phyloP scores from a whole-genome alignment of 164 flowering plant genomes.

The Liriodendron chinense region DNA sequence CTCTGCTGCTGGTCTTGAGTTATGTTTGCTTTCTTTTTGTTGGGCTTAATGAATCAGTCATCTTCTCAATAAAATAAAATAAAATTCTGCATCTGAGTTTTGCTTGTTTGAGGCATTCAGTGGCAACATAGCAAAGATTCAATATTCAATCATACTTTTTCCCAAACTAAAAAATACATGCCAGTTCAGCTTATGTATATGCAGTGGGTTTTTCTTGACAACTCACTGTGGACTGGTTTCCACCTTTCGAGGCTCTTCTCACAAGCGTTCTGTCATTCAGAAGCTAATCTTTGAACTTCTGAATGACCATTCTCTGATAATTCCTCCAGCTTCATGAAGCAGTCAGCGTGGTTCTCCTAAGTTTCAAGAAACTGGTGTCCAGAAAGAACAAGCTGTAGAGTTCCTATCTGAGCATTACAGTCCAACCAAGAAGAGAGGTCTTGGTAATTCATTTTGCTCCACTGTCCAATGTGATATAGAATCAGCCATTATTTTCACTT shows the following conservation, averaged over 20 bases:
- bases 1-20: no score
- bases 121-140: neutral
- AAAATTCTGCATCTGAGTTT: neutral
- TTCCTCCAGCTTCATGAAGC: slow-evolving; percentile 15
- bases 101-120: neutral
- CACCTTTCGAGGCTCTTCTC: slow-evolving; percentile 73
- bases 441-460: no score
- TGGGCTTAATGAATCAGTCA: no score
- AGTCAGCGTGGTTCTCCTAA: slow-evolving; percentile 27
- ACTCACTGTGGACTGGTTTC: slow-evolving; percentile 85
- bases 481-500: no score
- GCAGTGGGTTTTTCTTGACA: slow-evolving; percentile 25
- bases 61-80: neutral
- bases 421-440: no score
- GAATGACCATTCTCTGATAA: slow-evolving; percentile 29
- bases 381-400: no score
- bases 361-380: slow-evolving; percentile 21
- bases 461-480: no score
- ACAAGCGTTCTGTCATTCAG: slow-evolving; percentile 69
- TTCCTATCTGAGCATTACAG: no score
- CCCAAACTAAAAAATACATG: neutral
- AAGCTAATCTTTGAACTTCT: slow-evolving; percentile 60
- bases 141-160: neutral
- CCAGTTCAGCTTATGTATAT: neutral
- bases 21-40: neutral